Base-by-base conservation (phyloP, 2,329 filamentous ascomycete species). In the Cercospora beticola region DNA sequence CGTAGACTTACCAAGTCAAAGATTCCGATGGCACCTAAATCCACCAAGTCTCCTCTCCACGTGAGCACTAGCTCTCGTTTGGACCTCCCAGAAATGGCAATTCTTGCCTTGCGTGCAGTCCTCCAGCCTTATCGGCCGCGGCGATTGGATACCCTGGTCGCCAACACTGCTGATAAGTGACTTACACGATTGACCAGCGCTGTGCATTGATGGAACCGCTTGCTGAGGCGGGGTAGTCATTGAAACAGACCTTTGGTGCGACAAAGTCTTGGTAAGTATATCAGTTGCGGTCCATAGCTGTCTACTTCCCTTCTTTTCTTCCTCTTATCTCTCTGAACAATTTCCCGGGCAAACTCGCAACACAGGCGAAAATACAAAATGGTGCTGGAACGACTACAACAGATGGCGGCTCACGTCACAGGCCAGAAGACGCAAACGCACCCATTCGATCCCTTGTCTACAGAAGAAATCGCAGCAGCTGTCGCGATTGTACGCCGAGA, bases 361-460 rank as follows among this genome's bases (percentile, higher is more conserved):
- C 23, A 30, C 6, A 54, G 5, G 3, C 49, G 7, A 54, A 14
- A 16, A 4, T n/a, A 6, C 14, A 74, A 40, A 16, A 77, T 77
- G 75, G 74, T 77, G 9, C 73, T 77, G 64, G 75, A 77, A 74
- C 75, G 75, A 54, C 72, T 77, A 23, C 74, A 75, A 67, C 75
- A 77, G 72, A 82, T 90, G 76, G 83, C 87, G 72, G 83, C 85
- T 64, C 89, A 90, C 75, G 79, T 91, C 75, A 86, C 84, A 64
- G 87, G 86, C 66, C 82, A 84, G 28, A 76, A 82, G 21, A 76
- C 82, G 43, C 82, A 83, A 61, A 85, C 86, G 40, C 89, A 96
- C 76, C 93, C 93, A 5, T 86, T 95, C 71, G 93, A 96, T 76
- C 93, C 93, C 64, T 88, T 97, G 57, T 86, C 86, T 9, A 83